These are phyloP conservation scores for Xanthoparmelia taractica DNA, from an alignment of 495 filamentous ascomycete genomes.

Conservation along the genomic window DNA sequence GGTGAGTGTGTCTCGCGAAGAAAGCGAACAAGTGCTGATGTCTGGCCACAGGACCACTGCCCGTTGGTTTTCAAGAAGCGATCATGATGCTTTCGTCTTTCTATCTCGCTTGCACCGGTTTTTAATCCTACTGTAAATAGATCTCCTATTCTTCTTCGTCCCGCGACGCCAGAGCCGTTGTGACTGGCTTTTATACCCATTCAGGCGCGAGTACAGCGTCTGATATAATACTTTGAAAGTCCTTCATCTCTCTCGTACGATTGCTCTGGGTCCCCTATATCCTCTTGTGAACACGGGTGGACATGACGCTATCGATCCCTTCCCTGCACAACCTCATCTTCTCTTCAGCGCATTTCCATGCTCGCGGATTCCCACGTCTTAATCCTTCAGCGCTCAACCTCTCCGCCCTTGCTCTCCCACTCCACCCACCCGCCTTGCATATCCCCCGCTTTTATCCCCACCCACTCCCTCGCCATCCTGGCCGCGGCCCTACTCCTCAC, in stretches of 20 bases:
- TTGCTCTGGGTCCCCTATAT: not conserved
- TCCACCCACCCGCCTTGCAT: constrained; percentile 87
- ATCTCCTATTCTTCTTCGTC: not conserved
- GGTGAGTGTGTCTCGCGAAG: constrained; percentile 48
- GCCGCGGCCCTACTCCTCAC: constrained; percentile 78
- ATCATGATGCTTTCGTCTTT: constrained; percentile 2
- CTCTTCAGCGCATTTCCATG: not conserved
- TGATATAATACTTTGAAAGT: not conserved
- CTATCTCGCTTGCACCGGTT: not conserved
- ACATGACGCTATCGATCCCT: not conserved
- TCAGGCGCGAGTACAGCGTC: not conserved
- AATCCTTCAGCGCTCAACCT: constrained; percentile 41
- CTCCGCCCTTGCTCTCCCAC: constrained; percentile 65
- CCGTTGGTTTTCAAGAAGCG: constrained; percentile 53
- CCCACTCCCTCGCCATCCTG: constrained; percentile 72
- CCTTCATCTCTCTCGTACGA: not conserved
- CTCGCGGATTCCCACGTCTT: not conserved
- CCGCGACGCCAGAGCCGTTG: not conserved
- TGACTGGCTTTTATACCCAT: not conserved
- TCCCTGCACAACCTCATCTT: not conserved
- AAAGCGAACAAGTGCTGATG: constrained; percentile 14
- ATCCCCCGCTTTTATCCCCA: constrained; percentile 61
- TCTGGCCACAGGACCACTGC: constrained; percentile 50
- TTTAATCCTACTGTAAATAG: not conserved
- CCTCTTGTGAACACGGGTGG: not conserved